Evolutionary conservation across 768 basidiomycete genomes (phyloP).

Genomic region (Serendipita sp.): DNA sequence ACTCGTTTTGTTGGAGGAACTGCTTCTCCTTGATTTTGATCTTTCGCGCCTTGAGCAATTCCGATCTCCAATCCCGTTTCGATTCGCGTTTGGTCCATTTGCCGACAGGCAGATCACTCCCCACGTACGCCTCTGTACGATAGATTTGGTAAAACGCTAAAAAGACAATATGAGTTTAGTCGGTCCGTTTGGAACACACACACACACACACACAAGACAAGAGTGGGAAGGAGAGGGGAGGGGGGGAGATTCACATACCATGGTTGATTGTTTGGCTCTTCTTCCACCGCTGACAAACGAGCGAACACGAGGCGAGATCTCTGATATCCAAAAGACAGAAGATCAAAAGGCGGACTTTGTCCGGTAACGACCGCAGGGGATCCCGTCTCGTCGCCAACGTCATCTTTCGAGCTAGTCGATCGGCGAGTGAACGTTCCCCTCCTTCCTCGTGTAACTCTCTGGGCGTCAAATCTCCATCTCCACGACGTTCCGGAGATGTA

Average conservation of each 20-base stretch:
- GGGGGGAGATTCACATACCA: background rate
- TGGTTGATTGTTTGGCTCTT: slow-evolving; percentile 4
- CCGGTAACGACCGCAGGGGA: background rate
- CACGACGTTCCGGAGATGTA: background rate
- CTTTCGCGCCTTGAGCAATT: background rate
- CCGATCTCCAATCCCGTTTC: slow-evolving; percentile 1
- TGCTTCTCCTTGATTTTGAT: background rate
- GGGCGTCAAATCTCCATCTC: background rate
- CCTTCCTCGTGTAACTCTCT: background rate
- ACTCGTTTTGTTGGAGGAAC: background rate
- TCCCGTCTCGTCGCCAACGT: background rate
- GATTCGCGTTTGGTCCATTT: slow-evolving; percentile 3
- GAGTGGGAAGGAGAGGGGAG: too few relatives aligned
- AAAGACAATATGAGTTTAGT: background rate
- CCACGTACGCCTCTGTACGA: background rate
- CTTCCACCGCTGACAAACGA: slow-evolving; percentile 3
- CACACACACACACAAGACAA: too few relatives aligned
- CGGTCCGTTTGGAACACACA: background rate
- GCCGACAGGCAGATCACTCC: background rate
- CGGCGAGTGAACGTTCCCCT: background rate
- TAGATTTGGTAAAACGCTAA: background rate
- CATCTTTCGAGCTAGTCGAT: background rate
- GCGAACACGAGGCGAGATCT: background rate
- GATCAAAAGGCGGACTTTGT: background rate
- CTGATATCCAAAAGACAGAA: background rate